These are phyloP conservation scores for Leishmania braziliensis DNA, from an alignment of 208 protist genomes.

Conservation along the genomic window DNA sequence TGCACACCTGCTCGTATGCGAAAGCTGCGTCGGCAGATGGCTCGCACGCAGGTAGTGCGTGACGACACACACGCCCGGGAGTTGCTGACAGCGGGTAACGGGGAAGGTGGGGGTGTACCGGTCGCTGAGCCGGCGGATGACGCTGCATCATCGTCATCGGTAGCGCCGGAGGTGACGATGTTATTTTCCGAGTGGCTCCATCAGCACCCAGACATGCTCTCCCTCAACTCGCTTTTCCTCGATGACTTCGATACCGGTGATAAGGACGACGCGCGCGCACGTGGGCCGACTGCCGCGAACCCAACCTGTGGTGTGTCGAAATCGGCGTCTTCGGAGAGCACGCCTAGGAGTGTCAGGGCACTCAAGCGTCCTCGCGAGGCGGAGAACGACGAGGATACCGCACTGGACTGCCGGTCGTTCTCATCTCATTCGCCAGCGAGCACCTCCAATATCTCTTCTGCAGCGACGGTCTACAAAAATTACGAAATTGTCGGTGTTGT, in stretches of 20 bases:
- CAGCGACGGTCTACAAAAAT: conserved; percentile 32
- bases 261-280: not conserved
- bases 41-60: not conserved
- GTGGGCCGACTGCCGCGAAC: not conserved
- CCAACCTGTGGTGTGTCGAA: not conserved
- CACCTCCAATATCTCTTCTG: too few relatives aligned
- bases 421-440: not conserved
- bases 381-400: not conserved
- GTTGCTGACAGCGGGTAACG: not conserved
- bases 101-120: not conserved
- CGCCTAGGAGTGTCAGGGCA: not conserved
- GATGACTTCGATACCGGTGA: conserved; percentile 7
- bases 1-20: conserved; percentile 17
- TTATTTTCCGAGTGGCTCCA: conserved; percentile 62
- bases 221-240: conserved; percentile 43
- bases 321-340: too few relatives aligned
- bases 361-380: conserved; percentile 23
- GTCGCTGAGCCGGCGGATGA: not conserved
- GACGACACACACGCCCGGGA: not conserved
- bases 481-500: conserved; percentile 78
- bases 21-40: conserved; percentile 8
- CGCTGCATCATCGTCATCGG: not conserved
- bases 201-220: conserved; percentile 53
- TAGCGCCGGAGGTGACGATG: conserved; percentile 5
- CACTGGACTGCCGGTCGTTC: not conserved